phyloP scores from a whole-genome alignment of 257 asterid genomes.

The Solanum chiquidenum region DNA sequence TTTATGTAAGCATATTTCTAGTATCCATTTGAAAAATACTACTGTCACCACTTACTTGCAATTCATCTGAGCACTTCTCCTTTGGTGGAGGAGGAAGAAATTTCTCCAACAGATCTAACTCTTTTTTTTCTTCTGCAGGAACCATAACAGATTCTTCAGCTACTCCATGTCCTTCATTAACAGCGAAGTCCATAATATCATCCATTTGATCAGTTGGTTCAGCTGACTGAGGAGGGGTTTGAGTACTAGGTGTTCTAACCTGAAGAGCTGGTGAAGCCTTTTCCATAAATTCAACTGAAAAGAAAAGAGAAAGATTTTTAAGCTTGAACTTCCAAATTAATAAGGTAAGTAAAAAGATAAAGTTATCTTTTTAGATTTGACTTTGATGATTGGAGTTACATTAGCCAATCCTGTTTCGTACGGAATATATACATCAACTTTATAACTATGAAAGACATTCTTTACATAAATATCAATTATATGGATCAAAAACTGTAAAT shows the following conservation, averaged over 20 bases:
- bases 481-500: neutral
- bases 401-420: neutral
- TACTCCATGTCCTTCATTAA: conserved; percentile 33
- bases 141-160: conserved; percentile 37
- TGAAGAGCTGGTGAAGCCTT: conserved; percentile 33
- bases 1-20: neutral
- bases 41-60: conserved; percentile 53
- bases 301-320: neutral
- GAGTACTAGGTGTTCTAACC: conserved; percentile 37
- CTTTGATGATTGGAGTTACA: neutral
- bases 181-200: conserved; percentile 17
- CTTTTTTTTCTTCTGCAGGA: conserved; percentile 44
- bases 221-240: conserved; percentile 32
- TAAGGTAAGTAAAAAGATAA: neutral
- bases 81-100: conserved; percentile 78
- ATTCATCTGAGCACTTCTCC: conserved; percentile 67
- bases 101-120: conserved; percentile 40
- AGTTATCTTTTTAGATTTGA: neutral
- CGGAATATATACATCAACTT: neutral
- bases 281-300: conserved; percentile 52
- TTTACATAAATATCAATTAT: neutral
- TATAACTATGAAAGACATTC: neutral
- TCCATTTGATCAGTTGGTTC: conserved; percentile 36
- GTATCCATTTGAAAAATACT: neutral
- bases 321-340: neutral